Evolutionary conservation across 1,139 yeast genomes (phyloP), one percentile per base, ranked within the genome.

Genomic region (Keqinozyma sinolaborantium): DNA sequence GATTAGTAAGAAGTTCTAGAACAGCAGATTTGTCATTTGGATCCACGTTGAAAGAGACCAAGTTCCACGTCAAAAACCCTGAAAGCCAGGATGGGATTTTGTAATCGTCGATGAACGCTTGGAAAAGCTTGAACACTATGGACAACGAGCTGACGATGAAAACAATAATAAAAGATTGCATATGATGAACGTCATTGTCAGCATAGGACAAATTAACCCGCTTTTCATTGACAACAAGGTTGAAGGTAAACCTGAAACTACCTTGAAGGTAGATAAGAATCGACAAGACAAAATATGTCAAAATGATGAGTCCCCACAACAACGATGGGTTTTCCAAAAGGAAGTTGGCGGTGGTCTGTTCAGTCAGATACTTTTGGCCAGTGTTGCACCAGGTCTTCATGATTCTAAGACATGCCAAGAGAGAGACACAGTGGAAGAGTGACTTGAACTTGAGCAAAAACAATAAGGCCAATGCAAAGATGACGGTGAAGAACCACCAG

Each of bases 371-470:
- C 45, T 92, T 92, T 50, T 90, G 97, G 0, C 99, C 99, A 31
- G 92, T 79, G 43, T 83, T 83, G 47, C 84, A 84, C 95, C 96
- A 92, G 1, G 87, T 81, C 36, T 92, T 70, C n/a, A 88, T 53
- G 0, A 81, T 11, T 39, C 97, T 70, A 4, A 83, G 42, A 4
- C 77, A 56, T 0, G 60, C 27, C 16, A 77, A 40, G 12, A 74
- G 30, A 7, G 62, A 31, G 6, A 61, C 19, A 34, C 71, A 48
- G 8, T 43, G 38, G 3, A 10, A 15, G 1, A 35, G 26, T 4
- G 36, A 34, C 16, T 40, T 38, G 20, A 39, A 40, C 3, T 33
- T 39, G 36, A 24, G 31, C 33, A 20, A 43, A 41, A 32, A 20
- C 15, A 28, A 19, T 26, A 41, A 51, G 25, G 32, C 52, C 15